A percentile compares a stretch with the other conserved stretches of the same genome.
These are phyloP conservation scores for Spatholobus suberectus DNA, from an alignment of 306 rosid genomes.

Conservation along the genomic window DNA sequence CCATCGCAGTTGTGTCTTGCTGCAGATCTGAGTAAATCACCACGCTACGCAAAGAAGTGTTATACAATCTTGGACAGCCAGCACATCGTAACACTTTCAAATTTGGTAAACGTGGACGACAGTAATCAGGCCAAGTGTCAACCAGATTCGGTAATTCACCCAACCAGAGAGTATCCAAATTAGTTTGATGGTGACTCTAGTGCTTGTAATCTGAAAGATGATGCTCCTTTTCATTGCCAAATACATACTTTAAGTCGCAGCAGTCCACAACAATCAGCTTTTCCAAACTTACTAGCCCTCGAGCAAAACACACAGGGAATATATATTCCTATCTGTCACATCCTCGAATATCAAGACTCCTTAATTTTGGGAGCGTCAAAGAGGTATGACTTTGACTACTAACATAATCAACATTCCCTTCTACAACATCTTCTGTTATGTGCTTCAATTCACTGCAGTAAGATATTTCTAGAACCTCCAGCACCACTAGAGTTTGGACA, in stretches of 20 bases:
- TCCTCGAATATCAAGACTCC: too few species aligned
- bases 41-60: not conserved
- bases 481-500: not conserved
- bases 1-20: not conserved
- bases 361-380: conserved; percentile 19
- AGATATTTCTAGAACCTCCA: not conserved
- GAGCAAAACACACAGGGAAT: not conserved
- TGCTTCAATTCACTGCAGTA: conserved; percentile 21
- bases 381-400: not conserved
- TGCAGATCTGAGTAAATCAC: not conserved
- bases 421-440: too few species aligned
- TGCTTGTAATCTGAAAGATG: not conserved
- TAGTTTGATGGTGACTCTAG: not conserved
- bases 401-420: not conserved
- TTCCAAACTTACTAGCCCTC: not conserved
- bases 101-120: conserved; percentile 16
- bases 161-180: not conserved
- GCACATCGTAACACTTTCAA: not conserved
- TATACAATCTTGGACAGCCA: not conserved
- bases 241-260: conserved; percentile 30
- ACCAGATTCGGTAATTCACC: not conserved
- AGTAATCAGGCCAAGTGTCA: not conserved
- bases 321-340: too few species aligned
- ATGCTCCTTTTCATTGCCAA: not conserved
- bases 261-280: too few species aligned